Evolutionary conservation across 2,329 filamentous ascomycete genomes (phyloP).

Genomic region (Penicillium sp.): DNA sequence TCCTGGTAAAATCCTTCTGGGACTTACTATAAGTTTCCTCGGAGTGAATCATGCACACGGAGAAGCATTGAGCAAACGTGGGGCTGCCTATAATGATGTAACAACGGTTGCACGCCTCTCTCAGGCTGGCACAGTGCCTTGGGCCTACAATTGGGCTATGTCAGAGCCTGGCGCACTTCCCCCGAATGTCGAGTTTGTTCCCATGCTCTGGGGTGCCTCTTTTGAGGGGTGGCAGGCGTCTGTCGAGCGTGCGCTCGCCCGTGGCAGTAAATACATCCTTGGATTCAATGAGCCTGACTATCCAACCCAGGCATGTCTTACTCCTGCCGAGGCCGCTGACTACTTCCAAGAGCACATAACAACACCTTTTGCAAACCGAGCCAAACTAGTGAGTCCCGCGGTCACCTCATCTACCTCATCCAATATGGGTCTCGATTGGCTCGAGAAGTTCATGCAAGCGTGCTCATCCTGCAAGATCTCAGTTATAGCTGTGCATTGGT

Average conservation of each 20-base stretch:
- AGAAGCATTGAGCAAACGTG: no score
- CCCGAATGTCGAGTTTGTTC: slow-evolving; percentile 41
- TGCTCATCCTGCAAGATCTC: slow-evolving; percentile 42
- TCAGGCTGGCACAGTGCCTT: slow-evolving; percentile 33
- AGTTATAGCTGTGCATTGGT: slow-evolving; percentile 48
- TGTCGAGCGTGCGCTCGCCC: slow-evolving; percentile 33
- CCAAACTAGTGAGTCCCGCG: slow-evolving; percentile 45
- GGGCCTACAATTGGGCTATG: slow-evolving; percentile 49
- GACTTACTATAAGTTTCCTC: no score
- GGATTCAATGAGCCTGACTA: slow-evolving; percentile 50
- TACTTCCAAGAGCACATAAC: slow-evolving; percentile 41
- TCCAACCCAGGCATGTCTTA: slow-evolving; percentile 38
- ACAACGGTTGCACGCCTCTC: no score
- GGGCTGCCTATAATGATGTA: no score
- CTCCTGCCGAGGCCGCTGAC: slow-evolving; percentile 36
- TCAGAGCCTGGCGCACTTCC: slow-evolving; percentile 30
- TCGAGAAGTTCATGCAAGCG: slow-evolving; percentile 37
- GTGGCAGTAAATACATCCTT: slow-evolving; percentile 39
- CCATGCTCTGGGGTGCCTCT: slow-evolving; percentile 46
- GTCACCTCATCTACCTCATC: slow-evolving; percentile 35
- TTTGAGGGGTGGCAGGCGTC: slow-evolving; percentile 36
- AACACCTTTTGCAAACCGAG: slow-evolving; percentile 33
- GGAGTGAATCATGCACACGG: no score
- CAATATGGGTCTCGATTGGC: slow-evolving; percentile 41
- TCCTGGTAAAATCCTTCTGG: no score